Base-by-base conservation (phyloP, 805 yeast genomes). In the Saturnispora besseyi region DNA sequence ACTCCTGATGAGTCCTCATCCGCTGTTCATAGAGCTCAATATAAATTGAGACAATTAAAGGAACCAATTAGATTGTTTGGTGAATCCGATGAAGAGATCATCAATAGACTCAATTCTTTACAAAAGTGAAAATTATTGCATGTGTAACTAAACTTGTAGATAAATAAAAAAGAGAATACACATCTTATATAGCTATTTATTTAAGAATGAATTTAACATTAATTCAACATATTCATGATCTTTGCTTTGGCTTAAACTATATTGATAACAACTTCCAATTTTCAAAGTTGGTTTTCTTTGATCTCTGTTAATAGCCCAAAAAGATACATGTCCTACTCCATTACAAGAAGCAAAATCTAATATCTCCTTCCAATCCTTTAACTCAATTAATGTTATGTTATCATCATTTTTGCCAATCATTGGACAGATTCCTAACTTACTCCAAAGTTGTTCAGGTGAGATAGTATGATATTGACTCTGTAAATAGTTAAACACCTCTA, bases 361-460 rank as follows among this genome's bases (percentile, higher is more conserved):
- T 4, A 65, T 32, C 29, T 26, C 32, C 10, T 51, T 41, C 64
- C 63, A 62, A 36, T 64, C 67, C 6, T 47, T 24, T 1, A 58
- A 21, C 1, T 54, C 44, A n/a, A 65, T 57, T 1, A 52, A 44
- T 8, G 64, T 41, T 6, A 28, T 41, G 5, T 53, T 46, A 48
- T 64, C 69, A 48, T 65, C 69, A 49, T 64, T 64, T 34, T 49
- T 51, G 0, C 69, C 69, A 34, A 65, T 65, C 69, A 65, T 65
- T 30, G 69, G 69, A 44, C 67, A 63, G 21, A 62, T 33, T 3
- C 68, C 69, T 41, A 59, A 54, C 51, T 52, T 51, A 3, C 48
- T 30, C 65, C 64, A 64, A 11, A 52, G 44, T 18, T 60, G 46
- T 1, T 41, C 31, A n/a, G 9, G n/a, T 9, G 34, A 26, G n/a